Evolutionary conservation across 73 alveolate species (phyloP).

Genomic region (Effrenium voratum): DNA sequence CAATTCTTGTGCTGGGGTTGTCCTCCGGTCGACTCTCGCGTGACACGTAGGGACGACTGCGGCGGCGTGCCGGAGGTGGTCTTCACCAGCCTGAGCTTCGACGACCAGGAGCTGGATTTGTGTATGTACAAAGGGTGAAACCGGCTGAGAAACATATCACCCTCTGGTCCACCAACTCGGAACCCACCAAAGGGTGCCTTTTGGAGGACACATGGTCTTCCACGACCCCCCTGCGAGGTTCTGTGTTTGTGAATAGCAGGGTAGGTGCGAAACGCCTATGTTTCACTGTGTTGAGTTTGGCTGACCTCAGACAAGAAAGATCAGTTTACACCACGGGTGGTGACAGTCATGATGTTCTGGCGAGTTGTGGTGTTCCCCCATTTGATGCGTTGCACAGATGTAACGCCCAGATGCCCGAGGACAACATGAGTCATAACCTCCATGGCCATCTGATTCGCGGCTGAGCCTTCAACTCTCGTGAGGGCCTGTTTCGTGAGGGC

Average conservation of each 20-base stretch:
- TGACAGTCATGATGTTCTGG: too few species aligned
- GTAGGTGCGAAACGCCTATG: background rate
- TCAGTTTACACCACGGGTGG: too few species aligned
- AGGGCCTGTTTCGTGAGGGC: background rate
- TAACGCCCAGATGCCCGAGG: too few species aligned
- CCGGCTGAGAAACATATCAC: too few species aligned
- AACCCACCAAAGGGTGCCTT: background rate
- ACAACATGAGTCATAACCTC: background rate
- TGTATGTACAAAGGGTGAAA: too few species aligned
- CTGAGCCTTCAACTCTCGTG: background rate
- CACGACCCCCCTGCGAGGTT: background rate
- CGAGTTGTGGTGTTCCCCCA: too few species aligned
- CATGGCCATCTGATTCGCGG: background rate
- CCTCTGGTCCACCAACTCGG: too few species aligned
- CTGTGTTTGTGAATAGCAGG: background rate
- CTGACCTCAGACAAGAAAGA: too few species aligned
- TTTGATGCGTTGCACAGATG: too few species aligned
- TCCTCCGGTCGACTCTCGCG: background rate
- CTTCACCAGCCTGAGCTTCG: background rate
- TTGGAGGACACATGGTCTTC: background rate
- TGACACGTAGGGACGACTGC: conserved; percentile 4
- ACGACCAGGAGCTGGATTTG: background rate
- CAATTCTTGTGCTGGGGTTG: background rate
- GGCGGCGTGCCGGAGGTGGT: background rate
- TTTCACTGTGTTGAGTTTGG: background rate